Evolutionary conservation across 768 basidiomycete species (phyloP), one percentile per base, ranked within the genome.

Genomic region (Lyophyllum semitale): DNA sequence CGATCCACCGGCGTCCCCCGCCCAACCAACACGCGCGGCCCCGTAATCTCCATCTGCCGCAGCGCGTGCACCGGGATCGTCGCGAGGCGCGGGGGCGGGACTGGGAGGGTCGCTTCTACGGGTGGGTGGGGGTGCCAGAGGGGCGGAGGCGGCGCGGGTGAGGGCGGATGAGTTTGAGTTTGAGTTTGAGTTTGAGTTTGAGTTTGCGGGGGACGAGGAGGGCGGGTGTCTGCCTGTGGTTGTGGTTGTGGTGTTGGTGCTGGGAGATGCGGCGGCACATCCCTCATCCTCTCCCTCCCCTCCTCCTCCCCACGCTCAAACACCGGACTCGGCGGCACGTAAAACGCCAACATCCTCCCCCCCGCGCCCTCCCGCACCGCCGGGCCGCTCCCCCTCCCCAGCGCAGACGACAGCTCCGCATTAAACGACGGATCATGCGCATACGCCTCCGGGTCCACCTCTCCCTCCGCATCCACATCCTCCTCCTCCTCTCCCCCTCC

Each of bases 371-470:
- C 59, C 1, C 41, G 22, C 18, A 13, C 47, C 27, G n/a, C 37
- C 47, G 17, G 32, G 8, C 17, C 35, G 37, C 25, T 26, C 26
- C 18, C 9, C 8, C 41, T 40, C 9, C 15, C 53, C 20, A 62
- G 55, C 20, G 63, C 67, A 26, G 67, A 68, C 6, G 70, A 72
- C n/a, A 75, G 60, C 58, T 72, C 73, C 1, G 70, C 66, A 22
- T 74, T 73, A 54, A 73, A 76, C 15, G 70, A 68, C 8, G 74
- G 74, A 42, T 76, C 74, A 7, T 66, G 62, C 43, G 53, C 53
- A 12, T 65, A 70, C 8, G 71, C 67, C 52, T 72, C 71, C 25
- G 71, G 66, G 18, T 72, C 73, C 9, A 64, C 60, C 48, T 71
- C 73, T 26, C 68, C 68, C 48, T 69, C 71, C n/a, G 69, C 71